Base-by-base conservation (phyloP, 345 rosid genomes). In the Populus ilicifolia region DNA sequence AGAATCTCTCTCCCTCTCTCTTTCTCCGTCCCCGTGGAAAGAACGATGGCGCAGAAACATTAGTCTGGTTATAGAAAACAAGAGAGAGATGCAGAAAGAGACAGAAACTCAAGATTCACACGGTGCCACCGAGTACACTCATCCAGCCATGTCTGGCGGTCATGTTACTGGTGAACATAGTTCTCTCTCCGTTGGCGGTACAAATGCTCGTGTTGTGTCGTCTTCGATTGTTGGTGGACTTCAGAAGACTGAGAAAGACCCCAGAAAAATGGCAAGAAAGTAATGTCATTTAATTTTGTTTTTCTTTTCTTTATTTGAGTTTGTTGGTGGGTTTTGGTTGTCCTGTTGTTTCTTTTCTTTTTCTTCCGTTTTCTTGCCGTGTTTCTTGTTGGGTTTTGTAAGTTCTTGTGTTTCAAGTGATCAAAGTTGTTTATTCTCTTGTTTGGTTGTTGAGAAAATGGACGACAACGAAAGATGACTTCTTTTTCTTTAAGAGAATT, bases 261-360 rank as follows among this genome's bases (percentile, higher is more conserved):
- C 93, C 21, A 89, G 89, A 73, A 89, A 79, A 82, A 87, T 87
- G 4, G 88, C 90, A 17, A 81, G 90, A 71, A 79, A 69, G 90
- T 88, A 46, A 79, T 14, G 82, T 25, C 29, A 67, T 78, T 77
- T 11, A 39, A 2, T 39, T 18, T 4, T 69, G 72, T 67, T 67
- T 10, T 43, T 36, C 8, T 35, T 46, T 36, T 59, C 64, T 1
- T 48, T 46, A 13, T 46, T 48, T 46, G 18, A 13, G 13, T 46
- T 46, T 46, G 17, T 25, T 50, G 6, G 29, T 73, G 56, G 67
- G 56, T 73, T 48, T 75, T 5, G 16, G 29, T 33, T 20, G 70
- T 66, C n/a, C 61, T 16, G 74, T 63, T 72, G 67, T 43, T 38
- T 8, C 67, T 5, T 14, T 30, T 44, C 17, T 13, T 44, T 33